phyloP scores from a whole-genome alignment of 1,284 basidiomycete genomes.

The Ustilago vetiveriae region DNA sequence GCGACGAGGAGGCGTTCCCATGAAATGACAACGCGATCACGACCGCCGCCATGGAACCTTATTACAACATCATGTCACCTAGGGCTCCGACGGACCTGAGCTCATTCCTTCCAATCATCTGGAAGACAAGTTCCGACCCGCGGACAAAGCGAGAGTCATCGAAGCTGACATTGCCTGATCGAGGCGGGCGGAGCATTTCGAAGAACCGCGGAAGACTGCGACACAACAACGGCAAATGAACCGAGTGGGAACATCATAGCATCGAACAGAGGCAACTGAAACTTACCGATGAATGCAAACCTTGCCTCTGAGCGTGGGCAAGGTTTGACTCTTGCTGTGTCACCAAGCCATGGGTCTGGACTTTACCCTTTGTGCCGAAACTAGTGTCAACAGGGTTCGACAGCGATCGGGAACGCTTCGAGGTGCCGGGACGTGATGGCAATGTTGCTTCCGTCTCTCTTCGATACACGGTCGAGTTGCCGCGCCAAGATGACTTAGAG shows the following conservation, averaged over 20 bases:
- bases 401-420: not conserved
- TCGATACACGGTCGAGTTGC: no score
- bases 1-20: not conserved
- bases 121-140: no score
- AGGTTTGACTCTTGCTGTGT: slow-evolving; percentile 3
- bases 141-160: no score
- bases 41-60: not conserved
- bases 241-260: slow-evolving; percentile 10
- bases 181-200: not conserved
- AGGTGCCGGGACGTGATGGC: no score
- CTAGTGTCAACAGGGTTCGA: no score
- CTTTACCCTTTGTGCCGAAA: not conserved
- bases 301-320: slow-evolving; percentile 15
- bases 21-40: no score
- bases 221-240: not conserved
- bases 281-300: slow-evolving; percentile 26
- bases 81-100: not conserved
- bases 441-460: no score
- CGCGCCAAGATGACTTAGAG: not conserved
- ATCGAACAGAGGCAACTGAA: not conserved
- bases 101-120: not conserved
- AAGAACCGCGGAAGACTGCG: no score
- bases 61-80: no score
- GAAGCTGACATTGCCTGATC: not conserved
- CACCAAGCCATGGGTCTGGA: not conserved